These are phyloP conservation scores for Solanum virginianum DNA, from an alignment of 257 asterid species.

Conservation along the genomic window DNA sequence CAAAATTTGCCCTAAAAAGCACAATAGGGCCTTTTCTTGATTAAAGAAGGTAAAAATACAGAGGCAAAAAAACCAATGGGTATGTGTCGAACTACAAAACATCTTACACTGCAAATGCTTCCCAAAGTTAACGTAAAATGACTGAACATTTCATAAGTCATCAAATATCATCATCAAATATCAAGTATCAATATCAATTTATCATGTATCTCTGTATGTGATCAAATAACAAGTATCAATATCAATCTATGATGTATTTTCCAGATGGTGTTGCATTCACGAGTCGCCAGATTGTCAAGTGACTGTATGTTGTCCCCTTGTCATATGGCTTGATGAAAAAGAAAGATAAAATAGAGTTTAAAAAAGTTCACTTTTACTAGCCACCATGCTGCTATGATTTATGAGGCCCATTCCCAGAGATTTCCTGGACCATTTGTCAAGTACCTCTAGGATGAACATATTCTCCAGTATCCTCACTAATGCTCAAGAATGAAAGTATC, in stretches of 20 bases:
- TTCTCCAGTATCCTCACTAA: not conserved
- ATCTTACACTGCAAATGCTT: not conserved
- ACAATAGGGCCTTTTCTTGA: not conserved
- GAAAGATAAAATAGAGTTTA: not conserved
- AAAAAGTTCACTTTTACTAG: not conserved
- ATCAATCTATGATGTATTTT: not conserved
- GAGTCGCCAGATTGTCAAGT: not conserved
- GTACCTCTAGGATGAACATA: not conserved
- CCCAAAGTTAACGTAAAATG: not conserved
- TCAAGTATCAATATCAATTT: not conserved
- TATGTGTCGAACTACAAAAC: not conserved
- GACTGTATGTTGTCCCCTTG: not conserved
- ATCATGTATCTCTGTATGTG: not conserved
- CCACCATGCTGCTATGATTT: not conserved
- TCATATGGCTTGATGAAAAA: not conserved
- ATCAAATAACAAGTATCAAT: not conserved
- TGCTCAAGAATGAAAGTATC: not conserved
- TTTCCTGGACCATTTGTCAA: not conserved
- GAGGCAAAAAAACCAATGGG: not conserved
- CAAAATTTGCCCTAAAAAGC: not conserved
- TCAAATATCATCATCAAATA: not conserved
- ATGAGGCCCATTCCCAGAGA: not conserved
- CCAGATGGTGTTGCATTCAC: not conserved
- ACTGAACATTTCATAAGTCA: not conserved
- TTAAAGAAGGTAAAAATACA: not conserved